Evolutionary conservation across 495 filamentous ascomycete genomes (phyloP), one percentile per base, ranked within the genome.

Genomic region (Aspergillus heteromorphus): DNA sequence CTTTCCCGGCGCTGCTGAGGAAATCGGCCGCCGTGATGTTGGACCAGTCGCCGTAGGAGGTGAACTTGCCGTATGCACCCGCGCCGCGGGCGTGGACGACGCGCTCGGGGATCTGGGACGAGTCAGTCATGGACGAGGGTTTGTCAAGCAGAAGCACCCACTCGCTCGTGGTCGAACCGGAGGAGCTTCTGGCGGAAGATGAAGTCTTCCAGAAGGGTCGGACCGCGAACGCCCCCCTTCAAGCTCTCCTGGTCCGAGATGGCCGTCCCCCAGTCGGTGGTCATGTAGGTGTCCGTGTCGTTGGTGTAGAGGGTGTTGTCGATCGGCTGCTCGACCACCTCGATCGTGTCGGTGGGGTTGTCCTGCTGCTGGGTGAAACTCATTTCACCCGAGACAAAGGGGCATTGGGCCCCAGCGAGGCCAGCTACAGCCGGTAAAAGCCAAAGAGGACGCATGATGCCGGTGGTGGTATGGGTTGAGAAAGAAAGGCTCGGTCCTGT

Each of bases 111-210:
- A 80, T 72, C 67, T 73, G 14, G 16, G 8, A 1, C 14, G 1
- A 6, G 19, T 27, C 7, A 29, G 17, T 13, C 6, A 11, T n/a
- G 21, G 41, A 42, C 9, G 7, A 21, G 23, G 7, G 23, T n/a
- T n/a, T n/a, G 40, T 6, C 55, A 5, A 45, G 41, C 9, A 45
- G 43, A 49, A 4, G 2, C 43, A 62, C 60, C 11, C 63, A 70
- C 70, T 36, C 87, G 77, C 59, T 91, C 87, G 65, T 89, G 87
- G 55, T 91, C 87, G 60, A 91, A 91, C 29, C 82, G 86, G 40
- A 81, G 82, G 49, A 91, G 84, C 72, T 89, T 91, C 54, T 88
- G 85, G 19, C 87, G 79, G 66, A 88, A 84, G 53, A 89, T 87
- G 50, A 87, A 90, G 59, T 91, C 87, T 60, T 91, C 87, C 6